phyloP scores from a whole-genome alignment of 768 basidiomycete genomes.

The Harrya chromipes region DNA sequence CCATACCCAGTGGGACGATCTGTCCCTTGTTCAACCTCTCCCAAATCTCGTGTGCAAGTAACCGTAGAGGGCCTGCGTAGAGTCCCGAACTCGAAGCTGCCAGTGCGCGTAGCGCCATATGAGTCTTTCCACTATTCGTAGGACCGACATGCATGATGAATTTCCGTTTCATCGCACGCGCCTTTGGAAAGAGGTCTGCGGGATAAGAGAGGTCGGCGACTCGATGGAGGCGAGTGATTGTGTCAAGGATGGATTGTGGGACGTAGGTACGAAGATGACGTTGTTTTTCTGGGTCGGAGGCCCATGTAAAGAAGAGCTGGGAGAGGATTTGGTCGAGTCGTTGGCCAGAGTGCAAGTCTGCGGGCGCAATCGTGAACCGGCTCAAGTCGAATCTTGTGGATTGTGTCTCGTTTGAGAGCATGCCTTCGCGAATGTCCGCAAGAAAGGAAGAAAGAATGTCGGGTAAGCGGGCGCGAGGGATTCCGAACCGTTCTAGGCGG shows the following conservation, averaged over 20 bases:
- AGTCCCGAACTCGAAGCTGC: constrained; percentile 70
- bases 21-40: constrained; percentile 86
- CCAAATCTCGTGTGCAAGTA: constrained; percentile 95
- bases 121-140: constrained; percentile 96
- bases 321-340: constrained; percentile 50
- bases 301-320: constrained; percentile 58
- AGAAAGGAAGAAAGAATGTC: constrained; percentile 45
- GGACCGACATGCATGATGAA: constrained; percentile 96
- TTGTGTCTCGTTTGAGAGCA: constrained; percentile 14
- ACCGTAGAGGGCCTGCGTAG: constrained; percentile 88
- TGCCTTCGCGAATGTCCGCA: constrained; percentile 36
- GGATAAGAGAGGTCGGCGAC: constrained; percentile 45
- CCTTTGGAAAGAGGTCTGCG: constrained; percentile 45
- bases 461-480: constrained; percentile 37
- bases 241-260: constrained; percentile 32
- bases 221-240: constrained; percentile 37
- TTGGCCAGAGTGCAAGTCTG: constrained; percentile 23
- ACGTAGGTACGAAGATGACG: constrained; percentile 26
- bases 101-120: constrained; percentile 86
- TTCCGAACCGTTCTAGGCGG: constrained; percentile 49
- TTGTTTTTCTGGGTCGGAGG: constrained; percentile 33
- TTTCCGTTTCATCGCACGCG: constrained; percentile 65
- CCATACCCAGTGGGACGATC: constrained; percentile 70
- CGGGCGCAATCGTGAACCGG: constrained; percentile 40
- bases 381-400: constrained; percentile 36